Percentiles rank a stretch among this genome's conserved stretches.
Conservation (phyloP, 805 yeast species). For the Yarrowia phangngaensis region DNA sequence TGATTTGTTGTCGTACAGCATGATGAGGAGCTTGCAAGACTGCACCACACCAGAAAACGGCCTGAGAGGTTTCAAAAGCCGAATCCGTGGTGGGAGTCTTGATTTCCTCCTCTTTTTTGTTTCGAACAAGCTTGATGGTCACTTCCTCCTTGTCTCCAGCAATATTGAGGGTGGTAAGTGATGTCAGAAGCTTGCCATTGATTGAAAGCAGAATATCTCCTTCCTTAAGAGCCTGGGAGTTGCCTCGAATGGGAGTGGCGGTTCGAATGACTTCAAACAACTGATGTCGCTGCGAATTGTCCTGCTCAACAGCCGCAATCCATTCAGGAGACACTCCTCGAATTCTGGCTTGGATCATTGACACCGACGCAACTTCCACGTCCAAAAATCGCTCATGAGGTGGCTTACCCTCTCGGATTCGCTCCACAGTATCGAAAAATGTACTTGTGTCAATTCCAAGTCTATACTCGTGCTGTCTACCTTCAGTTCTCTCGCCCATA, state of each 20-base stretch:
- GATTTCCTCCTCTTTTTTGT: slow-evolving; percentile 58
- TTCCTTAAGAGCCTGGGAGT: slow-evolving; percentile 39
- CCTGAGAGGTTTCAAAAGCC: slow-evolving; percentile 56
- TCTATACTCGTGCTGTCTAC: slow-evolving; percentile 58
- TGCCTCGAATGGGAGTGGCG: slow-evolving; percentile 41
- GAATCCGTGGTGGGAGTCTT: slow-evolving; percentile 63
- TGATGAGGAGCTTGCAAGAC: slow-evolving; percentile 85
- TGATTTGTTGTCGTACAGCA: slow-evolving; percentile 81
- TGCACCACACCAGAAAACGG: slow-evolving; percentile 81
- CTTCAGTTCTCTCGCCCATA: slow-evolving; percentile 67
- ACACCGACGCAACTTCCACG: slow-evolving; percentile 67
- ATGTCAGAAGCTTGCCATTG: slow-evolving; percentile 59
- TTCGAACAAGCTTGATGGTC: slow-evolving; percentile 65
- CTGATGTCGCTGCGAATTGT: slow-evolving; percentile 62
- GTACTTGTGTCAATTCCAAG: slow-evolving; percentile 77
- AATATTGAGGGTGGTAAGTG: slow-evolving; percentile 60
- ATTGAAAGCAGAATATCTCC: slow-evolving; percentile 79
- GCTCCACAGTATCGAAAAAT: slow-evolving; percentile 53
- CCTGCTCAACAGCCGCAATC: slow-evolving; percentile 64
- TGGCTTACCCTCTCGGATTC: slow-evolving; percentile 46
- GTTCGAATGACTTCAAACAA: slow-evolving; percentile 68
- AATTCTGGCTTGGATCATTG: slow-evolving; percentile 71
- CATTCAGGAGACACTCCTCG: slow-evolving; percentile 85
- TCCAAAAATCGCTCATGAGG: slow-evolving; percentile 68
- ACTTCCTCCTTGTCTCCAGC: slow-evolving; percentile 46